Conservation (phyloP, 2,329 filamentous ascomycete species). For the Cladosporium sp. region DNA sequence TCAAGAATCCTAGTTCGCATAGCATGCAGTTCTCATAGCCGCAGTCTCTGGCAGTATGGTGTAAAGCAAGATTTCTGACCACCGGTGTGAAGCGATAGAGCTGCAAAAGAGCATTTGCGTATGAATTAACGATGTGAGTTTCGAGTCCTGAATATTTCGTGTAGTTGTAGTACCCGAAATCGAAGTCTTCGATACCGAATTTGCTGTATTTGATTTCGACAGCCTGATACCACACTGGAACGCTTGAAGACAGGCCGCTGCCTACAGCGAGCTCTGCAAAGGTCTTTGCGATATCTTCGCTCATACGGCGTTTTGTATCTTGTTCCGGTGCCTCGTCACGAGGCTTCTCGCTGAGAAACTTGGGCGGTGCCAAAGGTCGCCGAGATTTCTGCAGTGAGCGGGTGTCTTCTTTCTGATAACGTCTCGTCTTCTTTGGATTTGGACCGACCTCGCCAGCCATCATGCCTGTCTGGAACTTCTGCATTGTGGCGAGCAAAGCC, state of each 20-base stretch:
- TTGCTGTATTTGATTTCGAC: constrained; percentile 99
- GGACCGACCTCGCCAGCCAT: constrained; percentile 18
- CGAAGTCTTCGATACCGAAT: constrained; percentile 98
- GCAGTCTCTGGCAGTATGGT: constrained; percentile 83
- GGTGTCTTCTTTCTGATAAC: constrained; percentile 67
- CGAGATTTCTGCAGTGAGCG: constrained; percentile 54
- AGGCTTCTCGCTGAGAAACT: constrained; percentile 91
- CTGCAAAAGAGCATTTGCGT: constrained; percentile 88
- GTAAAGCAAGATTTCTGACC: constrained; percentile 79
- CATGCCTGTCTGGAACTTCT: constrained; percentile 65
- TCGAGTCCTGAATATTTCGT: constrained; percentile 88
- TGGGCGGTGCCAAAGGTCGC: constrained; percentile 69
- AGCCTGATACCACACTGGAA: constrained; percentile 83
- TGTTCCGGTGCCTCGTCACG: constrained; percentile 49
- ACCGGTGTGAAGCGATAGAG: constrained; percentile 86
- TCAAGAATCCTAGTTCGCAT: constrained; percentile 91
- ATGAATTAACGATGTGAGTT: constrained; percentile 95
- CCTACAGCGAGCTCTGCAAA: constrained; percentile 67
- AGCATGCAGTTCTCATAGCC: constrained; percentile 78
- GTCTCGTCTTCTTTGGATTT: constrained; percentile 59
- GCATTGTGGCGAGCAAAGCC: constrained; percentile 64
- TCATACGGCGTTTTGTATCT: constrained; percentile 40
- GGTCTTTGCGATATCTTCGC: constrained; percentile 59
- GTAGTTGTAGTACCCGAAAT: constrained; percentile 96
- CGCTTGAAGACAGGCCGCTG: constrained; percentile 69